phyloP scores from a whole-genome alignment of 2,329 filamentous ascomycete genomes.

The Paradendryphiella salina region DNA sequence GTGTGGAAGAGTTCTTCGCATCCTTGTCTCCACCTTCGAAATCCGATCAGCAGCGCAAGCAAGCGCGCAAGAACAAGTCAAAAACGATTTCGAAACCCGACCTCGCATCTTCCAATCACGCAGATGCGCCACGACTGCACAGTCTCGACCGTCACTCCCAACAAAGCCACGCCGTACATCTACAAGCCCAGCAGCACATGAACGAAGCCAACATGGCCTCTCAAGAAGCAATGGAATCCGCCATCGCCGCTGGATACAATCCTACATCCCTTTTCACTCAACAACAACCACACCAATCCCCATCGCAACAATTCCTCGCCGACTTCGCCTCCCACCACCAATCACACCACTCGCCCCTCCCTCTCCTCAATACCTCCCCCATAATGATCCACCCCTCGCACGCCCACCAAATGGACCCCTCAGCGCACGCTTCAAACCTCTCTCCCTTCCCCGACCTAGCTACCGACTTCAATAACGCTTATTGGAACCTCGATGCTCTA shows the following conservation, averaged over 20 bases:
- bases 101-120: conserved; percentile 25
- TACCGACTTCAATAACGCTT: conserved; percentile 36
- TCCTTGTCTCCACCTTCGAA: conserved; percentile 68
- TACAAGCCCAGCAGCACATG: conserved; percentile 38
- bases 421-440: conserved; percentile 7
- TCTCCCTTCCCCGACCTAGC: conserved; percentile 42
- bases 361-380: conserved; percentile 44
- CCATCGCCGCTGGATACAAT: conserved; percentile 35
- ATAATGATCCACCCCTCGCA: conserved; percentile 35
- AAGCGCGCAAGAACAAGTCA: conserved; percentile 51
- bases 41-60: conserved; percentile 54
- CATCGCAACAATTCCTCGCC: conserved; percentile 46
- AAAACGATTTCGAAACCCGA: conserved; percentile 41
- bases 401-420: conserved; percentile 36
- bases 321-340: conserved; percentile 52
- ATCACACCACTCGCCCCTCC: conserved; percentile 39
- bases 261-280: conserved; percentile 34
- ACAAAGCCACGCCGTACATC: conserved; percentile 29
- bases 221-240: conserved; percentile 34
- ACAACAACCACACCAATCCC: conserved; percentile 25
- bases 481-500: conserved; percentile 44
- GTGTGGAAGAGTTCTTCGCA: conserved; percentile 91
- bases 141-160: conserved; percentile 28
- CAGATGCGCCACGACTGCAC: conserved; percentile 30
- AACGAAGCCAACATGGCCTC: conserved; percentile 38